phyloP scores from a whole-genome alignment of 2,329 filamentous ascomycete genomes.

The Cryphonectria naterciae region DNA sequence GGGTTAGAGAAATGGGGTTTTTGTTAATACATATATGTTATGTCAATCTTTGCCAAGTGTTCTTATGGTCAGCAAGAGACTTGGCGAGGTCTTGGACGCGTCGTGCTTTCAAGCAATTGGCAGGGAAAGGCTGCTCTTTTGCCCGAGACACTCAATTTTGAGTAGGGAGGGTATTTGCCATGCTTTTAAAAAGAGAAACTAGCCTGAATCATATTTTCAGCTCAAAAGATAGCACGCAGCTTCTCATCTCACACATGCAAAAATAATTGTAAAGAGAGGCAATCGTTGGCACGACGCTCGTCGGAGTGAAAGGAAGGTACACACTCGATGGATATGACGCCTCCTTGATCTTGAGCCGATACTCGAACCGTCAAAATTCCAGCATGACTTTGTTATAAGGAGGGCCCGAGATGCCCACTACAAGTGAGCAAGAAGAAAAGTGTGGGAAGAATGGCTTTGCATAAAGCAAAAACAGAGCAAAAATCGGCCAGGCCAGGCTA shows the following conservation, averaged over 20 bases:
- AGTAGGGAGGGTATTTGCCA: background rate
- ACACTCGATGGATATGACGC: background rate
- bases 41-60: background rate
- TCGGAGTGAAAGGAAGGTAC: background rate
- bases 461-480: background rate
- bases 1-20: background rate
- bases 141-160: background rate
- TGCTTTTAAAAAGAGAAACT: background rate
- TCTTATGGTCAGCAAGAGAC: background rate
- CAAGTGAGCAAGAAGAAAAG: background rate
- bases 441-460: too few relatives aligned
- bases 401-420: background rate
- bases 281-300: too few relatives aligned
- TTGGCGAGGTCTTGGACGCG: background rate
- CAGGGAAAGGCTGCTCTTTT: background rate
- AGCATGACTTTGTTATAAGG: background rate
- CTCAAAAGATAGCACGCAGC: background rate
- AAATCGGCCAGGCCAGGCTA: background rate
- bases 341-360: background rate
- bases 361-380: background rate
- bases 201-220: background rate
- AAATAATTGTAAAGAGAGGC: background rate
- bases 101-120: background rate
- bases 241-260: background rate
- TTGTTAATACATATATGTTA: background rate